Base-by-base conservation (phyloP, 257 asterid genomes). In the Oldenlandia corymbosa region DNA sequence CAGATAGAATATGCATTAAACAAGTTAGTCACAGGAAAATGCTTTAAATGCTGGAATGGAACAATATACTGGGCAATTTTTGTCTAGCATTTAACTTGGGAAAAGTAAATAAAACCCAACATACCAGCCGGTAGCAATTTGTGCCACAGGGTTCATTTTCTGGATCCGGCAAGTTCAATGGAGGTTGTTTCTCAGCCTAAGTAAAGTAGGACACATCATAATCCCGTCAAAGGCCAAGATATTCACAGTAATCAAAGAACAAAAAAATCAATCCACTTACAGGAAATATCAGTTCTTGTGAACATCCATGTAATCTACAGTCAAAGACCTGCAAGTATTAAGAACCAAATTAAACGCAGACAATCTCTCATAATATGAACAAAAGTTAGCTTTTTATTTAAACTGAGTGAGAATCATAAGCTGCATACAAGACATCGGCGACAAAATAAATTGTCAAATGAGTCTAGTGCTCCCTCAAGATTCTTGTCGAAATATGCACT, bases 291-390 rank as follows among this genome's bases (percentile, higher is more conserved):
- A 93, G 91, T 52, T 93, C 96, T 80, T 87, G 96, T 16, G 99
- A 93, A 66, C 97, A 93, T 73, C 99, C 97, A 75, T 90, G 99
- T 49, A 84, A 72, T 84, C 83, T 84, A 77, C 97, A 93, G 62
- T 90, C 99, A 75, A 85, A 93, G 69, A 93, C 96, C 99, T 93
- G 82, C 67, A 68, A 75, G 70, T 41, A n/a, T 18, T 68, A 34
- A 53, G 56, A 39, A 12, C 34, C 48, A 45, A 30, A 55, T 43
- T 68, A 47, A 61, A 60, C 21, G 62, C 45, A 48, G 52, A 54
- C 13, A 49, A 28, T 2, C 20, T 58, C n/a, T 9, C 50, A 28
- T 34, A 24, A 51, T 51, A 34, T 8, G 48, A 53, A 23, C 37
- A 16, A n/a, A 51, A 59, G 60, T 57, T 2, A 28, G 60, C 7